A percentile compares a stretch with the other conserved stretches of the same genome.
Conservation (phyloP, 352 stramenopile species). For the Aphanomyces euteiches region DNA sequence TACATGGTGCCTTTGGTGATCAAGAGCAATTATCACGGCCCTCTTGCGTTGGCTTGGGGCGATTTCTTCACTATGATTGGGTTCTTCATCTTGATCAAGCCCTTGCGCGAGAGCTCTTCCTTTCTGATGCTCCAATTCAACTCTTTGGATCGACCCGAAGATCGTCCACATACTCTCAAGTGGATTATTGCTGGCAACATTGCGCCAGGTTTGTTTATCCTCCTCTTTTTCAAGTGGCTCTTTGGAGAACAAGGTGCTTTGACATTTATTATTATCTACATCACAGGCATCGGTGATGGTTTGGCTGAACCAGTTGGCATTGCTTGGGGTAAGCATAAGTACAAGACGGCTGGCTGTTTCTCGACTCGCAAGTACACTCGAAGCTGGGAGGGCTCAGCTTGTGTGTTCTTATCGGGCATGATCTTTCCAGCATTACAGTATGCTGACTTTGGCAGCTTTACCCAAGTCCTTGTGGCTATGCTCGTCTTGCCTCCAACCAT, state of each 20-base stretch:
- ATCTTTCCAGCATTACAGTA: conserved; percentile 83
- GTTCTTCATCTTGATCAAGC: conserved; percentile 82
- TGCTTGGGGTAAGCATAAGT: conserved; percentile 62
- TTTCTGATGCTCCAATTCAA: conserved; percentile 89
- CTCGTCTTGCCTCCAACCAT: conserved; percentile 73
- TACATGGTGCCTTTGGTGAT: conserved; percentile 78
- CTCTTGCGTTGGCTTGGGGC: conserved; percentile 67
- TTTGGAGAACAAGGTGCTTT: conserved; percentile 64
- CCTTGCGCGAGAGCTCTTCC: conserved; percentile 67
- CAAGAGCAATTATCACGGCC: conserved; percentile 56
- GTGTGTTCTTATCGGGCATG: conserved; percentile 71
- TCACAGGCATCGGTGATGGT: conserved; percentile 57
- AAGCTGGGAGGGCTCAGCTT: conserved; percentile 51
- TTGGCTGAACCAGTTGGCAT: conserved; percentile 57
- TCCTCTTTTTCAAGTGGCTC: conserved; percentile 85
- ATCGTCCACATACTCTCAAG: conserved; percentile 70
- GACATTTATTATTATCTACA: conserved; percentile 79
- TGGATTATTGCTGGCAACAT: conserved; percentile 83
- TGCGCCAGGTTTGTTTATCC: conserved; percentile 68
- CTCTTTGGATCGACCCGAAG: conserved; percentile 76
- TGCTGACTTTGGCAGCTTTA: conserved; percentile 59
- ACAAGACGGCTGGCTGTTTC: conserved; percentile 50
- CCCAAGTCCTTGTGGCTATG: conserved; percentile 77
- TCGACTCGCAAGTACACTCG: conserved; percentile 61
- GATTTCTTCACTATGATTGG: conserved; percentile 79